Conservation (phyloP, 192 early-diverging fungal species). For the Backusella tuberculispora region DNA sequence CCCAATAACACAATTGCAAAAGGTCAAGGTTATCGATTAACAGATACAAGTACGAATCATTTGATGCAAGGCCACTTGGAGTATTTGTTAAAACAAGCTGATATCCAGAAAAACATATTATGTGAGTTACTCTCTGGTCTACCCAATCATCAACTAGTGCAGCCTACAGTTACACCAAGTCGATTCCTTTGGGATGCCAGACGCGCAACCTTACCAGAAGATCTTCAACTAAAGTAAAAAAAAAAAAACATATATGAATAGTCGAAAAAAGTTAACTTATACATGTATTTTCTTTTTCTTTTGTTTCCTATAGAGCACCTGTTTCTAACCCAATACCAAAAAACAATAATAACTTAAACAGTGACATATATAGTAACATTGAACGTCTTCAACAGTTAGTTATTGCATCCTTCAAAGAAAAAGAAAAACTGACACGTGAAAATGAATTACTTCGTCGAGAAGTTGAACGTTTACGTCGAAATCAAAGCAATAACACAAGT, state of each 20-base stretch:
- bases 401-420: slow-evolving; percentile 17
- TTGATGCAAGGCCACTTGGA: slow-evolving; percentile 18
- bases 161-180: not conserved
- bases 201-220: not conserved
- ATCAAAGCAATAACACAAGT: not conserved
- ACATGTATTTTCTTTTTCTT: not conserved
- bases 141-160: not conserved
- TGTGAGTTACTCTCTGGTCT: not conserved
- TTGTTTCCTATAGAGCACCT: not conserved
- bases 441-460: slow-evolving; percentile 29
- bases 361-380: not conserved
- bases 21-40: slow-evolving; percentile 16
- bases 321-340: not conserved
- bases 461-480: slow-evolving; percentile 24
- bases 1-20: slow-evolving; percentile 5
- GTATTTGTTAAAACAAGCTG: slow-evolving; percentile 13
- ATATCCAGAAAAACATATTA: slow-evolving; percentile 18
- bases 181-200: not conserved
- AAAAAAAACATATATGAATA: not conserved
- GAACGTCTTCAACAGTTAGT: slow-evolving; percentile 27
- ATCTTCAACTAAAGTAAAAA: slow-evolving; percentile 1
- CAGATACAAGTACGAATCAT: not conserved
- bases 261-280: not conserved
- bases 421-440: slow-evolving; percentile 15
- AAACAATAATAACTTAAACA: not conserved